Conservation (phyloP, 129 eudicot species). For the Escallonia rubra region DNA sequence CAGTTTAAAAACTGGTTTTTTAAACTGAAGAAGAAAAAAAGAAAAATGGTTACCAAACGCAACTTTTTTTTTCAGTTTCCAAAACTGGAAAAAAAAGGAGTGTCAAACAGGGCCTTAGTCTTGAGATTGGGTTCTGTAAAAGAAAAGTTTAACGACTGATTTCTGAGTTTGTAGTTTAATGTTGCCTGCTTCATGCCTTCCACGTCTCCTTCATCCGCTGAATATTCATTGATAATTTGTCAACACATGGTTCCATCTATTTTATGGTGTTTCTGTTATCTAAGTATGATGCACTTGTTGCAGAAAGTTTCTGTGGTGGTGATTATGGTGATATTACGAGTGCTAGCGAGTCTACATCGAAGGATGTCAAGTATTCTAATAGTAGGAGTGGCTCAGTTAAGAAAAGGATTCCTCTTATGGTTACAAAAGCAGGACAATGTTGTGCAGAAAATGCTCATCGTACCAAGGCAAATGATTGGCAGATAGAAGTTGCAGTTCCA, state of each 20-base stretch:
- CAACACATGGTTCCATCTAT: neutral
- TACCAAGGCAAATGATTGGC: conserved; percentile 63
- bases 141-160: no score
- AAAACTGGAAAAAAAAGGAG: no score
- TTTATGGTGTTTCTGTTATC: neutral
- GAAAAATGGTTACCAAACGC: no score
- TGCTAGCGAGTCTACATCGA: conserved; percentile 43
- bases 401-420: conserved; percentile 56
- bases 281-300: conserved; percentile 15
- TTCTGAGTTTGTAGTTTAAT: no score
- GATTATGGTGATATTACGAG: conserved; percentile 56
- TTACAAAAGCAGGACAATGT: conserved; percentile 45
- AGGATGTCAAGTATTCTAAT: conserved; percentile 24
- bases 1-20: no score
- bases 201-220: neutral
- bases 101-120: no score
- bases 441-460: conserved; percentile 37
- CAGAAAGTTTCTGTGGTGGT: conserved; percentile 46
- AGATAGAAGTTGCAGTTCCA: conserved; percentile 69
- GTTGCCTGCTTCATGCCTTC: no score
- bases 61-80: no score
- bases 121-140: no score
- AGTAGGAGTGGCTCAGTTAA: conserved; percentile 22
- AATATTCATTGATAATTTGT: neutral
- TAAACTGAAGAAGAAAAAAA: no score